These are phyloP conservation scores for Pseudogymnoascus sp. DNA, from an alignment of 2,329 filamentous ascomycete genomes.

Conservation along the genomic window DNA sequence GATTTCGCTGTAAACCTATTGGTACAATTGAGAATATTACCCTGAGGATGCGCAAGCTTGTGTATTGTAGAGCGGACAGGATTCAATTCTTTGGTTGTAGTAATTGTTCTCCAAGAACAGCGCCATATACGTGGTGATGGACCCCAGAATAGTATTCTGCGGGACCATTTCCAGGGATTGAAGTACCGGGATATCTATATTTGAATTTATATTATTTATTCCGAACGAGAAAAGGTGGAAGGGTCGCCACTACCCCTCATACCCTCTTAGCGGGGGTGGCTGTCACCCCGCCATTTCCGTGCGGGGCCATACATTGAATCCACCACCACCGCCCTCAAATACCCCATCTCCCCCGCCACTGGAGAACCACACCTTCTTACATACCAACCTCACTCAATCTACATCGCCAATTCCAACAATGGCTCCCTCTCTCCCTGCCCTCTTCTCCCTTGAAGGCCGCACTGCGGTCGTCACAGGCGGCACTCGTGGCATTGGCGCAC, in stretches of 20 bases:
- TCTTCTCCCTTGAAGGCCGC: constrained; percentile 31
- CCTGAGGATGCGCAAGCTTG: no score
- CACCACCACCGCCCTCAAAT: not conserved
- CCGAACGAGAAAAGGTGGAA: not conserved
- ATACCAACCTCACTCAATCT: not conserved
- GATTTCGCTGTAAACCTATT: no score
- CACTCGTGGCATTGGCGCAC: constrained; percentile 32
- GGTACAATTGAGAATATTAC: no score
- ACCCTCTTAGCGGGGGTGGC: no score
- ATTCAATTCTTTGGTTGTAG: no score
- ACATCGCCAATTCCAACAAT: not conserved
- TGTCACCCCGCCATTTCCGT: not conserved
- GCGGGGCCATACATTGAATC: not conserved
- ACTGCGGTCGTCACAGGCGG: constrained; percentile 32
- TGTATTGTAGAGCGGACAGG: no score
- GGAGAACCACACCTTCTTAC: not conserved
- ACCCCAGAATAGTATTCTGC: no score
- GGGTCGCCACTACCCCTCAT: not conserved
- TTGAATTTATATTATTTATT: not conserved
- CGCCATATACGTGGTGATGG: no score
- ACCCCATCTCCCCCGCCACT: not conserved
- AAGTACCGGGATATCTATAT: no score
- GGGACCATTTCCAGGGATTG: no score
- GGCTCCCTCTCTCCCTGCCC: constrained; percentile 2
- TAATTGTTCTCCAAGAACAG: no score